A percentile compares a stretch with the other conserved stretches of the same genome.
phyloP scores from a whole-genome alignment of 306 rosid species.

The Pyrus betulifolia region DNA sequence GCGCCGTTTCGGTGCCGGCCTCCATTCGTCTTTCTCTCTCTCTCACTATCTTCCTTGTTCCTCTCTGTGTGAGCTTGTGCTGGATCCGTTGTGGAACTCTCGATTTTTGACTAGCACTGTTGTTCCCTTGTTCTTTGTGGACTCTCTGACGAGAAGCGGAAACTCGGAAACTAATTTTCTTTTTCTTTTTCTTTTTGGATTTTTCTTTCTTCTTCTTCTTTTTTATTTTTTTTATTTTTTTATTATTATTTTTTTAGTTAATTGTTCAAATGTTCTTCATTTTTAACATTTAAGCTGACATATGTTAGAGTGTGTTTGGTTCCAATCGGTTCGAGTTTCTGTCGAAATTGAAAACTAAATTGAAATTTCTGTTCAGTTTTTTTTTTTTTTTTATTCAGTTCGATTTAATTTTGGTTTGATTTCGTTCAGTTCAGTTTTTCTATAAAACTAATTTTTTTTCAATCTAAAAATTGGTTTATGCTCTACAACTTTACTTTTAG shows the following conservation, averaged over 20 bases:
- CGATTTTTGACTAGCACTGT: background rate
- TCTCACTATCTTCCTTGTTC: background rate
- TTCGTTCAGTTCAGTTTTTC: too few relatives aligned
- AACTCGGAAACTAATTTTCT: background rate
- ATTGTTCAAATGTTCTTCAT: too few relatives aligned
- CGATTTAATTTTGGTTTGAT: too few relatives aligned
- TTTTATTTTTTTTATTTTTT: background rate
- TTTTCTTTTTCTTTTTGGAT: background rate
- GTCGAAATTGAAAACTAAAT: too few relatives aligned
- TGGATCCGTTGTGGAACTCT: background rate
- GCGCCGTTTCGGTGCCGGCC: conserved; percentile 5
- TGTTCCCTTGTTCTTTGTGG: background rate
- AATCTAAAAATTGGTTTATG: too few relatives aligned
- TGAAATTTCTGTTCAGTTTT: too few relatives aligned
- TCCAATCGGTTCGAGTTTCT: too few relatives aligned
- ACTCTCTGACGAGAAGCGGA: background rate
- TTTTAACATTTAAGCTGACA: too few relatives aligned
- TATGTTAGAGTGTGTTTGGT: too few relatives aligned
- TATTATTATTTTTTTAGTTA: background rate
- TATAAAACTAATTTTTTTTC: too few relatives aligned
- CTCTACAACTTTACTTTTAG: too few relatives aligned
- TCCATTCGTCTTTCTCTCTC: conserved; percentile 5
- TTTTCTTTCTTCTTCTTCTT: background rate
- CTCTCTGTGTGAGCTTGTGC: background rate
- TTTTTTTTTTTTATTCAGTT: too few relatives aligned